A percentile compares a stretch with the other conserved stretches of the same genome.
These are phyloP conservation scores for Candida odintsovae DNA, from an alignment of 805 yeast species.

Conservation along the genomic window DNA sequence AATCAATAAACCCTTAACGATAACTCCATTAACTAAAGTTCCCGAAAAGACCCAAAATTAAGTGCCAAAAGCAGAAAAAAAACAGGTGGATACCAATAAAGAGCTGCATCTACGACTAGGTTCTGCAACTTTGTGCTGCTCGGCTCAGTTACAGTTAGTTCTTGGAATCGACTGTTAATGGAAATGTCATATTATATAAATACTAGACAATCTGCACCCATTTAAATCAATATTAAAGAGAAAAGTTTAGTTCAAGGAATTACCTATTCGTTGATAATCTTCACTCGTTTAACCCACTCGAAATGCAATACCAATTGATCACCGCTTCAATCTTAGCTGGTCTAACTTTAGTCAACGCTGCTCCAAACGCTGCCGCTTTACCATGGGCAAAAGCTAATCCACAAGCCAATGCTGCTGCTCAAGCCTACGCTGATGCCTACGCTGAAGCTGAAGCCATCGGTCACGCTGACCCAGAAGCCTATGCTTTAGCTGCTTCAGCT, in stretches of 20 bases:
- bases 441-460: conserved; percentile 17
- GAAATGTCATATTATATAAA: no score
- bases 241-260: no score
- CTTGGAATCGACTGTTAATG: background rate
- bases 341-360: conserved; percentile 4
- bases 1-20: background rate
- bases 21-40: background rate
- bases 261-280: background rate
- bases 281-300: background rate
- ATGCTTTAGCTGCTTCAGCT: conserved; percentile 17
- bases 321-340: conserved; percentile 5
- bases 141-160: background rate
- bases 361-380: conserved; percentile 11
- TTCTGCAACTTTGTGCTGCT: background rate
- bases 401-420: conserved; percentile 15
- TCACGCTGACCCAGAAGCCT: conserved; percentile 18
- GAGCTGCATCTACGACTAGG: background rate
- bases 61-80: no score
- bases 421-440: conserved; percentile 17
- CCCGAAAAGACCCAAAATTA: background rate
- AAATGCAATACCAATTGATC: conserved; percentile 2
- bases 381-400: conserved; percentile 19
- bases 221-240: no score
- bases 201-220: background rate
- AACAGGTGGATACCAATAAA: no score